Base-by-base conservation (phyloP, 495 filamentous ascomycete genomes). In the Talaromyces nanjingensis region DNA sequence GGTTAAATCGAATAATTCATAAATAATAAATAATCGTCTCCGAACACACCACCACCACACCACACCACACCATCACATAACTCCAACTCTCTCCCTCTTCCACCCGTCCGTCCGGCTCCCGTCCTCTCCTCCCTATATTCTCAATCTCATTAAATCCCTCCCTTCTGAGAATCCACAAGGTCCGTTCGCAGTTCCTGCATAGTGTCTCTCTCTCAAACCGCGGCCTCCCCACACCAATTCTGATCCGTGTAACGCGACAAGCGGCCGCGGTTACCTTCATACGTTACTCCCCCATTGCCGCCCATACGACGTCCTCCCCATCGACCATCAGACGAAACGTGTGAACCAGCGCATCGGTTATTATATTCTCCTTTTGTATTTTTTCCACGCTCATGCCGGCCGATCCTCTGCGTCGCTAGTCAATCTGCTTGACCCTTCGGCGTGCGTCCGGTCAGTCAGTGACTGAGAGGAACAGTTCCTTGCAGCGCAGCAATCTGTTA, bases 221-320 rank as follows among this genome's bases (percentile, higher is more conserved):
- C 31, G n/a, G 39, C 16, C 47, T 54, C 37, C 25, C 47, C 61
- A 53, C 45, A 63, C 60, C 25, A 27, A 25, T 47, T 31, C n/a
- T 25, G 14, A 11, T 62, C 60, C 16, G 37, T 63, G 61, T 54
- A 63, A 63, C 60, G 64, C 64, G 60, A 60, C 53, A 63, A 68
- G 52, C 60, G 60, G 60, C 68, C 67, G 66, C 69, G 69, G 69
- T 65, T 65, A 66, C 65, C 57, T 66, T 65, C 7, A 49, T 2
- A 49, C 45, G 18, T 49, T 42, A 42, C 37, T 42, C 37, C 37
- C 42, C 42, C 27, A 47, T 47, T 47, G n/a, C 42, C 42, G 42
- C 42, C 67, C 56, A 25, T 27, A 54, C 61, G 52, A 45, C 49
- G 31, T 63, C 34, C 65, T 57, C 18, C 45, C 45, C 45, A 49